phyloP scores from a whole-genome alignment of 2,329 filamentous ascomycete genomes.

The Davidsoniella neocaledoniae region DNA sequence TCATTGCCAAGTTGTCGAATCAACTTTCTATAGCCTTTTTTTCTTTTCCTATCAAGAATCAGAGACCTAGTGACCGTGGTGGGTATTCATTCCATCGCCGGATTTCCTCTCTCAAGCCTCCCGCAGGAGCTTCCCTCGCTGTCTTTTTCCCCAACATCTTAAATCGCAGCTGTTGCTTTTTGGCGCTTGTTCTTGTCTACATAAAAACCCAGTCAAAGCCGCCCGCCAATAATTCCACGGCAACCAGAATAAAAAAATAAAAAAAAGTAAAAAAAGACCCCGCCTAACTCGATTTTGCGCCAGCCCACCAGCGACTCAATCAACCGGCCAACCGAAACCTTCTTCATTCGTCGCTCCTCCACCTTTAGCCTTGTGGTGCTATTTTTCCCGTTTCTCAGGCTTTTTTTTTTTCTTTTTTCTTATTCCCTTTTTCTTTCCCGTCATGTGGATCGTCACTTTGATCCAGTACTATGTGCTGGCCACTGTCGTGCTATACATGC shows the following conservation, averaged over 20 bases:
- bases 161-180: background rate
- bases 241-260: background rate
- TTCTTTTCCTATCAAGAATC: background rate
- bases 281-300: background rate
- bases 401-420: background rate
- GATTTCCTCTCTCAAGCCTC: background rate
- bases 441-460: slow-evolving; percentile 23
- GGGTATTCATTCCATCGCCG: background rate
- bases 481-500: slow-evolving; percentile 40
- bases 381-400: background rate
- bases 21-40: background rate
- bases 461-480: slow-evolving; percentile 34
- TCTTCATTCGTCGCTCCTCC: slow-evolving; percentile 1
- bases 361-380: background rate
- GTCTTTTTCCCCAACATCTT: slow-evolving; percentile 6
- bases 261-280: background rate
- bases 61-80: background rate
- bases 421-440: slow-evolving; percentile 17
- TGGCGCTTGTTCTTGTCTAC: background rate
- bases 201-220: slow-evolving; percentile 3
- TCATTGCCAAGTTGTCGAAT: background rate
- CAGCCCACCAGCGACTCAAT: background rate
- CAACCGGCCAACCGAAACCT: slow-evolving; percentile 2
- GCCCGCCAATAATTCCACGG: background rate
- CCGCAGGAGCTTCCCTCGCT: background rate